Evolutionary conservation across 73 alveolate species (phyloP).

Genomic region (Paramecium tetraurelia): DNA sequence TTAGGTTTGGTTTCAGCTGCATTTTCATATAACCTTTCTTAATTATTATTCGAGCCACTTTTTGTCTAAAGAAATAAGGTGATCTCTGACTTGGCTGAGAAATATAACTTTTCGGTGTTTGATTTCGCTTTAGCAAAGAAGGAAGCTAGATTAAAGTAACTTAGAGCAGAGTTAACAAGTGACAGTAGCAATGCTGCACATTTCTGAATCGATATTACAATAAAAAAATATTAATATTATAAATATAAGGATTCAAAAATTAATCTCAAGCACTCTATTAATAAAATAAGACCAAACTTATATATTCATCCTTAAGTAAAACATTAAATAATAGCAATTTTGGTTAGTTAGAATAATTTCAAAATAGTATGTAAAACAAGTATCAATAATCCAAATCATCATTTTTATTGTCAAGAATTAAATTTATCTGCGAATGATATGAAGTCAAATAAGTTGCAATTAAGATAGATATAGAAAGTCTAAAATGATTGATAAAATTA

Average conservation of each 20-base stretch:
- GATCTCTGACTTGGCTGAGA: conserved; percentile 40
- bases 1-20: conserved; percentile 7
- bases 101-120: conserved; percentile 58
- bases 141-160: conserved; percentile 51
- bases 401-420: too few species aligned
- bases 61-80: conserved; percentile 5
- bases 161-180: conserved; percentile 54
- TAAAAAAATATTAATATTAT: not conserved
- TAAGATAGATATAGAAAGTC: too few species aligned
- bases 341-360: too few species aligned
- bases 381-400: too few species aligned
- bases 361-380: too few species aligned
- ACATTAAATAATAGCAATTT: too few species aligned
- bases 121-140: conserved; percentile 66
- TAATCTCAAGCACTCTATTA: too few species aligned
- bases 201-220: not conserved
- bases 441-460: too few species aligned
- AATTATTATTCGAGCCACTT: conserved; percentile 42
- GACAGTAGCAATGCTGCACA: conserved; percentile 50
- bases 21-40: not conserved
- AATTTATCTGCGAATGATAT: too few species aligned
- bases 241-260: too few species aligned
- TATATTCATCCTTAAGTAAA: too few species aligned
- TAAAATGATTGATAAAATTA: too few species aligned
- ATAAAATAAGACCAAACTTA: not conserved